Evolutionary conservation across 139 green algal genomes (phyloP), one percentile per base, ranked within the genome.

Genomic region (Coelastrella sp.): DNA sequence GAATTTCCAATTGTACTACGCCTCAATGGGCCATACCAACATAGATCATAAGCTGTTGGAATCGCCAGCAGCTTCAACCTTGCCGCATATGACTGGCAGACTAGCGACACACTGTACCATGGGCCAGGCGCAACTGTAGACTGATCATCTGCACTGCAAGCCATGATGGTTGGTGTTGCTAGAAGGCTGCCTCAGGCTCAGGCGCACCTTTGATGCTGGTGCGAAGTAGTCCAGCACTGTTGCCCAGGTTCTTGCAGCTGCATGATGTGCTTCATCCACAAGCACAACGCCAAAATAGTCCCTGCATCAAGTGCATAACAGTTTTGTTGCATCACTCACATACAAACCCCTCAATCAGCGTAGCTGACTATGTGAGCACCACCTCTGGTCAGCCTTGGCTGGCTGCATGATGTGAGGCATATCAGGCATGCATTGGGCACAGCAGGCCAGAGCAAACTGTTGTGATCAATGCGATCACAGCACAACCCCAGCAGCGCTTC

Each of bases 161-260:
- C 11, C 61, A 10, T 10, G 11, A 19, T 10, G 61, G 11, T 12
- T 14, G 12, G 15, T 70, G 4, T 70, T 22, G 12, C 63, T 17
- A 70, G 63, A 14, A 70, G 63, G 12, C 12, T 17, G 15, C 15
- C 63, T 70, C 3, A 70, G 12, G 15, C 12, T 17, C 63, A 70
- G 70, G n/a, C 78, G 63, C 17, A 84, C 78, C 78, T 84, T 84
- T 49, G 78, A 35, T 12, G 78, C 78, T 25, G 78, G 35, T 27
- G 78, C 78, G 68, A 84, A 84, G 78, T 84, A 84, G 17, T 84
- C 78, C 49, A 84, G 49, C 56, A 84, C 56, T 8, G 78, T 56
- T 12, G 7, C 8, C 49, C 56, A 84, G 15, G 78, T 84, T 35
- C 17, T 35, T 35, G 78, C 78, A 19, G 78, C 78, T 63, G 78